A percentile compares a stretch with the other conserved stretches of the same genome.
Evolutionary conservation across 2,329 filamentous ascomycete species (phyloP).

Genomic region (Corniculantispora saksenae): DNA sequence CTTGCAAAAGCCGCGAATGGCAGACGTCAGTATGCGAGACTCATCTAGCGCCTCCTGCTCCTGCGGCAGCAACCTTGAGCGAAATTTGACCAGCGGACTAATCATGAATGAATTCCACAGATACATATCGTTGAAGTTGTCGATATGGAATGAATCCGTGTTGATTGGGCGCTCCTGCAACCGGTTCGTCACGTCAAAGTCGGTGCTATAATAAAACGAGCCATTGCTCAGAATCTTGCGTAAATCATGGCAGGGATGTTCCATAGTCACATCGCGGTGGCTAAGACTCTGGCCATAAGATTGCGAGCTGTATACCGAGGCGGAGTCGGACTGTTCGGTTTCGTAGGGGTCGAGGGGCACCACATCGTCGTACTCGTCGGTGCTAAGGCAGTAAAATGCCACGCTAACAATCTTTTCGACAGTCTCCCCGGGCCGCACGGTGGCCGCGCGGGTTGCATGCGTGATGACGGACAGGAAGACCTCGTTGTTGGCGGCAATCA

Average conservation of each 20-base stretch:
- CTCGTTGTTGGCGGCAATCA: constrained; percentile 81
- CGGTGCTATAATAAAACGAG: constrained; percentile 97
- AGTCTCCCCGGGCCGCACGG: constrained; percentile 81
- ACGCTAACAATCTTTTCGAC: constrained; percentile 84
- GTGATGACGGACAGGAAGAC: constrained; percentile 92
- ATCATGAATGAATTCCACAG: constrained; percentile 99
- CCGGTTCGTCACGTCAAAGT: constrained; percentile 93
- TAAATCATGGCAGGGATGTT: constrained; percentile 87
- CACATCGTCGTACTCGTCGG: constrained; percentile 80
- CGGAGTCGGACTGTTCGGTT: constrained; percentile 47
- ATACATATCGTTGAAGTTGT: constrained; percentile 89
- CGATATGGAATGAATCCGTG: constrained; percentile 79
- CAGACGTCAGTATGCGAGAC: constrained; percentile 86
- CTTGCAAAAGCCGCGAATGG: constrained; percentile 88
- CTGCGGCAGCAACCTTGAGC: constrained; percentile 72
- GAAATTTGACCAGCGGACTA: constrained; percentile 84
- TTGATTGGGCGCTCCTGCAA: constrained; percentile 84
- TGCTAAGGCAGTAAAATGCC: constrained; percentile 91
- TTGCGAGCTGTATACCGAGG: constrained; percentile 47
- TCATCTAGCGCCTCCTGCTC: constrained; percentile 81
- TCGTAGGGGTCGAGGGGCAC: constrained; percentile 56
- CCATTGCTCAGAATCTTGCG: constrained; percentile 92
- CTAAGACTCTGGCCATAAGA: constrained; percentile 49
- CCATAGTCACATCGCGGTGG: constrained; percentile 68
- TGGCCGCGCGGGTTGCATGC: constrained; percentile 74